Base-by-base conservation (phyloP, 2,329 filamentous ascomycete genomes). In the Coniochaeta ligniaria region DNA sequence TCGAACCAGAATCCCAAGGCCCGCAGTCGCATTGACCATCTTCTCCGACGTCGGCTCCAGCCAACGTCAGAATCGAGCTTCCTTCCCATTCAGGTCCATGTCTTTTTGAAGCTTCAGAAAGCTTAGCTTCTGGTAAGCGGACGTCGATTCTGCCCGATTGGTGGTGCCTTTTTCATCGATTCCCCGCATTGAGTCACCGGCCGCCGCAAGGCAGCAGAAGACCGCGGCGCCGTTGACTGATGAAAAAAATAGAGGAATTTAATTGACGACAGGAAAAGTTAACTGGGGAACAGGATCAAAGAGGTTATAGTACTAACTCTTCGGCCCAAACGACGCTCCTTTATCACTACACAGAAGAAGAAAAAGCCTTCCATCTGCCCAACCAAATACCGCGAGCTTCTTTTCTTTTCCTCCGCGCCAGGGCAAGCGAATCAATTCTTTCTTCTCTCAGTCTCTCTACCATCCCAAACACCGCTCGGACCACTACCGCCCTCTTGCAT, bases 101-200 rank as follows among this genome's bases (percentile, higher is more conserved):
- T 36, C 6, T 12, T 50, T 52, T 26, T 52, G 47, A 52, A 52
- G 47, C 47, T 52, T 52, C 43, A 47, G n/a, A 52, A 31, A 52
- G 47, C 47, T 52, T 52, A 52, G 28, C 28, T 28, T 28, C 9
- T 26, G 47, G 47, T 52, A 52, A 52, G 47, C 47, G 12, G 47
- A 26, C 16, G 47, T 52, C 26, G 6, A 52, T 31, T 52, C 17
- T 52, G 47, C 47, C 47, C 47, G 47, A 52, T 52, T 52, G 47
- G 47, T 31, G 3, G 22, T 52, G 22, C 24, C 31, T 52, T 5
- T 26, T 52, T 28, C 47, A 31, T 52, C 47, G 31, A 12, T 47
- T 52, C 47, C 47, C 47, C 47, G 47, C 47, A 52, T 52, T 52
- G 47, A 52, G 47, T 52, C 47, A 52, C 47, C 43, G 43, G 43